Evolutionary conservation across 2,329 filamentous ascomycete genomes (phyloP), one percentile per base, ranked within the genome.

Genomic region (Pseudogymnoascus sp.): DNA sequence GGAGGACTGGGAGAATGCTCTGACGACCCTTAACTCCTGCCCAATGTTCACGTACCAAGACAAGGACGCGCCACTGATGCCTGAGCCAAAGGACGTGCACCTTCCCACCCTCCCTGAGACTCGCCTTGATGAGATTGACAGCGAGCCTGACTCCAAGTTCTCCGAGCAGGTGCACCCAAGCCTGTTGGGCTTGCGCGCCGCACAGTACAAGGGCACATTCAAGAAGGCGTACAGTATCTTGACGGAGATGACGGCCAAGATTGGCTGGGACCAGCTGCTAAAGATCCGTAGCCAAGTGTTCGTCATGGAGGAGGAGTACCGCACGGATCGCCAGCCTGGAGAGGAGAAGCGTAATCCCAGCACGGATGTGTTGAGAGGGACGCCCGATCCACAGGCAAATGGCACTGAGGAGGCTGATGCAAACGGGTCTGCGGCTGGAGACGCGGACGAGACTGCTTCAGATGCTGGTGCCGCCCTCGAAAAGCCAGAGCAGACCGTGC

Each of bases 41-140:
- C 94, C 94, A 7, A 99, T 99, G 94, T 99, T 99, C 75, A 99
- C 94, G 5, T 97, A 99, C 75, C 94, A 97, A 75, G 94, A 99
- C 76, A 97, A 97, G 75, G 94, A 99, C 73, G 89, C 92, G 5
- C 94, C 94, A 3, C 78, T 94, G 64, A 93, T 97, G 89, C 94
- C 94, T 1, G 92, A 96, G 71, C 92, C 94, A 0, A 88, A 89
- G 69, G 90, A 92, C 62, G 89, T 97, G 42, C 86, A 90, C 68
- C 83, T 99, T 12, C 94, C 94, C 0, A 90, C 93, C 13, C 81
- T 97, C 60, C 83, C 89, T 0, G 94, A 97, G 74, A 96, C 91
- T 15, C 85, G 92, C 63, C 84, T 97, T 61, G 94, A 99, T 69
- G 94, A 99, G 72, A 96, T 99, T 67, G 93, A 97, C 72, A 95